phyloP scores from a whole-genome alignment of 345 rosid genomes.

The Dipteronia sinensis region DNA sequence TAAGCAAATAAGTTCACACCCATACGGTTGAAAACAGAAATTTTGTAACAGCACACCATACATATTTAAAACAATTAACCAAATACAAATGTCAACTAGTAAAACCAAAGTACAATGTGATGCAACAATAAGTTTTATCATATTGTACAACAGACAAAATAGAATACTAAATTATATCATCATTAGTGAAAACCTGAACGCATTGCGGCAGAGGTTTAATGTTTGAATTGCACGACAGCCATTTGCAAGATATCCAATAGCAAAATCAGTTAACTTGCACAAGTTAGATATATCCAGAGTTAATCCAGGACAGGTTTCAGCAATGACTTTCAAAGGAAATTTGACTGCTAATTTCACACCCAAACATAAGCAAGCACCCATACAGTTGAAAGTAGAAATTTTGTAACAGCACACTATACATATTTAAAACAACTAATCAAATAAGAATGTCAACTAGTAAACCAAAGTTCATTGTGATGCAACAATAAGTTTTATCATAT shows the following conservation, averaged over 20 bases:
- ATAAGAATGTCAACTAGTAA: not conserved
- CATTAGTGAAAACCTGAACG: constrained; percentile 55
- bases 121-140: not conserved
- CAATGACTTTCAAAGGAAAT: constrained; percentile 63
- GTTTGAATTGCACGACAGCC: constrained; percentile 60
- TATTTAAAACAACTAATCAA: not conserved
- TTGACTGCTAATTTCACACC: not conserved
- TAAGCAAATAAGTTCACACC: not conserved
- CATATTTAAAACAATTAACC: not conserved
- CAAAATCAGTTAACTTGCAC: constrained; percentile 70
- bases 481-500: not conserved
- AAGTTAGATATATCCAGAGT: constrained; percentile 71
- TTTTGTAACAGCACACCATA: not conserved
- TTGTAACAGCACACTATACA: not conserved
- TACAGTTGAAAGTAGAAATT: not conserved
- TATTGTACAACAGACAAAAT: not conserved
- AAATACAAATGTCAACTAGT: not conserved
- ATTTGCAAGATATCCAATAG: constrained; percentile 80
- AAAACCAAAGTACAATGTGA: not conserved
- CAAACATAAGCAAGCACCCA: not conserved
- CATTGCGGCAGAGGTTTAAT: constrained; percentile 63
- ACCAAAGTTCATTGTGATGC: not conserved
- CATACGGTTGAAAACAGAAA: not conserved
- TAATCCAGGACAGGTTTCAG: constrained; percentile 64
- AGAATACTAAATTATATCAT: not conserved